These are phyloP conservation scores for Candida sithepensis DNA, from an alignment of 805 yeast genomes.

Conservation along the genomic window DNA sequence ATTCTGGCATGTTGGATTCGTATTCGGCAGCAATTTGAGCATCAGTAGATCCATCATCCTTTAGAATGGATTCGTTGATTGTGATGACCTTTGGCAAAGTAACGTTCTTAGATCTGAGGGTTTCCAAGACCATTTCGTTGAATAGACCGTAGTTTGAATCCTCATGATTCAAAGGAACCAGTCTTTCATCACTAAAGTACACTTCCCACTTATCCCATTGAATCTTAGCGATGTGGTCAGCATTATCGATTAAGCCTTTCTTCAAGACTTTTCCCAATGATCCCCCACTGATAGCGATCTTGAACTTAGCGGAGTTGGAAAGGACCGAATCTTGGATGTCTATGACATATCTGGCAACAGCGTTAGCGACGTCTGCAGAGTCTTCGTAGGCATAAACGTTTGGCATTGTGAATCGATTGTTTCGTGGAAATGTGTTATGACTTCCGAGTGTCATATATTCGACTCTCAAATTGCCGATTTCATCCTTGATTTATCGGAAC, in stretches of 20 bases:
- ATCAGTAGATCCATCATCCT: conserved; percentile 48
- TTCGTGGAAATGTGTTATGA: no score
- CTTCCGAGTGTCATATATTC: not conserved
- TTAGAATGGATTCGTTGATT: conserved; percentile 59
- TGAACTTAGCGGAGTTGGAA: conserved; percentile 42
- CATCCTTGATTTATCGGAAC: not conserved
- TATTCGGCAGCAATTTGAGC: conserved; percentile 63
- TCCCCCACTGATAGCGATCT: conserved; percentile 88
- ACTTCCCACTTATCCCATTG: conserved; percentile 77
- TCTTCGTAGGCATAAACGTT: conserved; percentile 48
- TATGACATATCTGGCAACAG: conserved; percentile 63
- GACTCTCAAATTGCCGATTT: not conserved
- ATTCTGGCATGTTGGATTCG: conserved; percentile 50
- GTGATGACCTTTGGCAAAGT: conserved; percentile 59
- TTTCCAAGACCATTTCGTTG: conserved; percentile 55
- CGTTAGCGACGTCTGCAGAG: conserved; percentile 56
- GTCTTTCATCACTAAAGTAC: conserved; percentile 86
- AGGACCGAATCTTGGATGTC: conserved; percentile 61
- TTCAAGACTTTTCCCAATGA: conserved; percentile 74
- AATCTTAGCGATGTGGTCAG: conserved; percentile 39
- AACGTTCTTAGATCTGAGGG: conserved; percentile 39
- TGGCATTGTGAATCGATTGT: conserved; percentile 16
- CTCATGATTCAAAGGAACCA: conserved; percentile 75
- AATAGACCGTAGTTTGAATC: conserved; percentile 88
- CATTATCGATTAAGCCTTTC: conserved; percentile 61